Percentiles rank a stretch among this genome's conserved stretches.
Conservation (phyloP, 768 basidiomycete genomes). For the Mycena rebaudengoi region DNA sequence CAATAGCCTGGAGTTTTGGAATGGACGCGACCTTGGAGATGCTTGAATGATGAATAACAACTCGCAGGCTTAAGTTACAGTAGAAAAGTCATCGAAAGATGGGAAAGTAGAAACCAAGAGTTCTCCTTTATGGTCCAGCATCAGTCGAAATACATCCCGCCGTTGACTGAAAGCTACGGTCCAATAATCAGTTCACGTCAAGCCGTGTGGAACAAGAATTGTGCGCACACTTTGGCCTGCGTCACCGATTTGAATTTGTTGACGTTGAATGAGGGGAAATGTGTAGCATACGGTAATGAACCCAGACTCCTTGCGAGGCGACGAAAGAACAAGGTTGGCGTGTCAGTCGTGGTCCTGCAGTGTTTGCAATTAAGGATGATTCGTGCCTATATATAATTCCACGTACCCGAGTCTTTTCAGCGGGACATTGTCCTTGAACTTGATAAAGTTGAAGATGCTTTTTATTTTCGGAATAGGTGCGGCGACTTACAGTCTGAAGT, state of each 20-base stretch:
- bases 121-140: too few species aligned
- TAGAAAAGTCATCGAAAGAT: too few species aligned
- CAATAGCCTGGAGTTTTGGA: too few species aligned
- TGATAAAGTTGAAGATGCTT: too few species aligned
- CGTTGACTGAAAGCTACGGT: conserved; percentile 9
- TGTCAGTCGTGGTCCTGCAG: conserved; percentile 4
- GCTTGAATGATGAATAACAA: too few species aligned
- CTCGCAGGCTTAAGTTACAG: too few species aligned
- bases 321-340: conserved; percentile 40
- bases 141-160: conserved; percentile 3
- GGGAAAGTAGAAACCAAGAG: too few species aligned
- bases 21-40: too few species aligned
- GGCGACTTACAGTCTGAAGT: not conserved
- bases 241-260: not conserved
- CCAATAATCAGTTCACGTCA: too few species aligned
- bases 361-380: not conserved
- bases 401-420: not conserved
- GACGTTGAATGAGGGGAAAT: not conserved
- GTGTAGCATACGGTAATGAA: conserved; percentile 38
- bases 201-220: not conserved
- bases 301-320: conserved; percentile 37
- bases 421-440: too few species aligned
- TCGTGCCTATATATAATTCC: too few species aligned
- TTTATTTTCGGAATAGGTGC: too few species aligned
- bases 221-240: conserved; percentile 1